Evolutionary conservation across 2,329 filamentous ascomycete species (phyloP).

Genomic region (Diaporthe ampelina): DNA sequence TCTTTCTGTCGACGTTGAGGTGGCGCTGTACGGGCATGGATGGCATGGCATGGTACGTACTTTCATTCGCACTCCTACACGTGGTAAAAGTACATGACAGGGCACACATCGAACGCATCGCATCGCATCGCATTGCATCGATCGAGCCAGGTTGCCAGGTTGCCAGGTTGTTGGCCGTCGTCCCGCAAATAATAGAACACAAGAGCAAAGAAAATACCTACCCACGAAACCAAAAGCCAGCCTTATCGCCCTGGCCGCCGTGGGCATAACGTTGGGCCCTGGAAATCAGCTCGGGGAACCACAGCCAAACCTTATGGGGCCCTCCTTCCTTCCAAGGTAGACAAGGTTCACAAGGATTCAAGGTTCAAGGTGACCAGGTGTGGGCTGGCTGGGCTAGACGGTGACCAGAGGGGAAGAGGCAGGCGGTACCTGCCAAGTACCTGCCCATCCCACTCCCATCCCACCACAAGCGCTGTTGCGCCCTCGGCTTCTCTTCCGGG

Average conservation of each 20-base stretch:
- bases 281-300: constrained; percentile 26
- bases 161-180: constrained; percentile 10
- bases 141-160: constrained; percentile 2
- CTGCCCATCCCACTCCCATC: not conserved
- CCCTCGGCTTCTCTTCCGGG: constrained; percentile 39
- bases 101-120: not conserved
- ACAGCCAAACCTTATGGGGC: constrained; percentile 13
- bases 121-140: constrained; percentile 20
- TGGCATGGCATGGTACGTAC: not conserved
- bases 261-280: constrained; percentile 33
- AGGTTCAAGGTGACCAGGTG: not conserved
- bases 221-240: constrained; percentile 33
- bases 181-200: not conserved
- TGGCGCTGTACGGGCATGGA: not conserved
- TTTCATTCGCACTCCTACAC: not conserved
- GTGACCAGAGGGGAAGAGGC: not conserved
- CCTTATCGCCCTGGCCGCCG: constrained; percentile 23
- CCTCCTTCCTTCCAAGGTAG: not conserved
- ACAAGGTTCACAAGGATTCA: constrained; percentile 21
- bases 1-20: not conserved
- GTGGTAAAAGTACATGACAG: not conserved
- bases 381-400: not conserved
- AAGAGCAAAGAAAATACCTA: not conserved
- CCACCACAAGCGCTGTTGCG: not conserved
- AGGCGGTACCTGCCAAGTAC: constrained; percentile 24